phyloP scores from a whole-genome alignment of 1,284 basidiomycete genomes.

The Phellinidium pouzarii region DNA sequence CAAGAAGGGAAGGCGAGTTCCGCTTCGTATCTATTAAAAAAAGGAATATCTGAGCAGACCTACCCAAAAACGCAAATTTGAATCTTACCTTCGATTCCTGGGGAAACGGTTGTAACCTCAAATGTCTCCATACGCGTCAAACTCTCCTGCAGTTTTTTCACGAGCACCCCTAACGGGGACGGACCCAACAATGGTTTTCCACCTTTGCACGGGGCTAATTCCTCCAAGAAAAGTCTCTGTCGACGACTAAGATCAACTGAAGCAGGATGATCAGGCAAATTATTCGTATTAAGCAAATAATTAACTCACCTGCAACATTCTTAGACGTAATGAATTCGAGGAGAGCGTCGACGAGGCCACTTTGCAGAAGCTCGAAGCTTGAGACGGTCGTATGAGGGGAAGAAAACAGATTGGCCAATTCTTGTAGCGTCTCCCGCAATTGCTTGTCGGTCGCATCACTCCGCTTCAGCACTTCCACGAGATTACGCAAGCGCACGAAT shows the following conservation, averaged over 20 bases:
- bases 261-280: constrained; percentile 1
- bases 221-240: constrained; percentile 69
- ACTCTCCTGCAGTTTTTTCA: constrained; percentile 92
- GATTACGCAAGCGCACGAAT: constrained; percentile 53
- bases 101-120: constrained; percentile 82
- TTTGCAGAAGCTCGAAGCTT: constrained; percentile 93
- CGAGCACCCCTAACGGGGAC: constrained; percentile 72
- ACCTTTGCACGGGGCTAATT: constrained; percentile 54
- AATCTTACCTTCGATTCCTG: constrained; percentile 63
- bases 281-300: background rate
- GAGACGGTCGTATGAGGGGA: constrained; percentile 78
- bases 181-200: constrained; percentile 39
- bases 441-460: constrained; percentile 56
- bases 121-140: constrained; percentile 91
- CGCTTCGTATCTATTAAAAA: constrained; percentile 65
- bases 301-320: constrained; percentile 43
- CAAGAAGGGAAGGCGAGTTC: constrained; percentile 78
- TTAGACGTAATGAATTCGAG: constrained; percentile 76
- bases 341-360: constrained; percentile 85
- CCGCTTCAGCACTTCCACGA: constrained; percentile 59
- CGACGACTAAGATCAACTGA: constrained; percentile 53
- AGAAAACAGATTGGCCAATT: constrained; percentile 75
- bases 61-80: constrained; percentile 9
- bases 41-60: background rate
- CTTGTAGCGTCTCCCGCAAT: constrained; percentile 56